Evolutionary conservation across 164 flowering plant species (phyloP).

Genomic region (Taxillus chinensis): DNA sequence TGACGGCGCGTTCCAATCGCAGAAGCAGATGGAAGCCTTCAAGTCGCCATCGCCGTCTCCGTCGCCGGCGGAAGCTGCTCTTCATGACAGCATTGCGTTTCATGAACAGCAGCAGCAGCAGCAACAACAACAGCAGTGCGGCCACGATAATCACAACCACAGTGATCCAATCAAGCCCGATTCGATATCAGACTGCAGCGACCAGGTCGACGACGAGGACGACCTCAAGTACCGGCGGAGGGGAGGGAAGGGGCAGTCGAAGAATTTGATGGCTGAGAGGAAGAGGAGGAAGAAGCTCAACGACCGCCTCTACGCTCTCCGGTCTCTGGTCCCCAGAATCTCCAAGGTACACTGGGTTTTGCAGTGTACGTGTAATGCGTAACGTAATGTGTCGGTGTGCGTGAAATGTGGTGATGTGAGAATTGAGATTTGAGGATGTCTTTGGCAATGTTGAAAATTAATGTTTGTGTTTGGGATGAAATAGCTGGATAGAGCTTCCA

Average conservation of each 20-base stretch:
- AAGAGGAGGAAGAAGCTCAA: constrained; percentile 92
- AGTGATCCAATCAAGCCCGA: constrained; percentile 16
- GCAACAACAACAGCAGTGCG: no score
- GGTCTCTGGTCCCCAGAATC: constrained; percentile 83
- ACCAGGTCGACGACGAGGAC: constrained; percentile 71
- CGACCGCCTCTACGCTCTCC: constrained; percentile 63
- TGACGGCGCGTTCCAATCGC: constrained; percentile 13
- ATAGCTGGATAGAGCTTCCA: constrained; percentile 83
- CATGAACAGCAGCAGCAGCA: no score
- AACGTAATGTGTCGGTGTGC: no score
- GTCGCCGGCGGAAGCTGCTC: no score
- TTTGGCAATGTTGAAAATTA: no score
- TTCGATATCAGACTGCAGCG: constrained; percentile 63
- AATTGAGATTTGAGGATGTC: no score
- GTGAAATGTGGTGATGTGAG: no score
- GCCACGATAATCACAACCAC: no score
- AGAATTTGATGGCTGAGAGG: constrained; percentile 87
- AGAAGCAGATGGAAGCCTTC: constrained; percentile 14
- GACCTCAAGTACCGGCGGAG: constrained; percentile 36
- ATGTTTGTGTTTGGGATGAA: no score
- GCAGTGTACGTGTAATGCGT: background rate
- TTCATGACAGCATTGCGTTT: no score
- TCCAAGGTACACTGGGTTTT: constrained; percentile 44
- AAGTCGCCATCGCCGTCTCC: constrained; percentile 4
- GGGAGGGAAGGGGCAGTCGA: constrained; percentile 49